Evolutionary conservation across 768 basidiomycete genomes (phyloP).

Genomic region (Tulasnella sp.): DNA sequence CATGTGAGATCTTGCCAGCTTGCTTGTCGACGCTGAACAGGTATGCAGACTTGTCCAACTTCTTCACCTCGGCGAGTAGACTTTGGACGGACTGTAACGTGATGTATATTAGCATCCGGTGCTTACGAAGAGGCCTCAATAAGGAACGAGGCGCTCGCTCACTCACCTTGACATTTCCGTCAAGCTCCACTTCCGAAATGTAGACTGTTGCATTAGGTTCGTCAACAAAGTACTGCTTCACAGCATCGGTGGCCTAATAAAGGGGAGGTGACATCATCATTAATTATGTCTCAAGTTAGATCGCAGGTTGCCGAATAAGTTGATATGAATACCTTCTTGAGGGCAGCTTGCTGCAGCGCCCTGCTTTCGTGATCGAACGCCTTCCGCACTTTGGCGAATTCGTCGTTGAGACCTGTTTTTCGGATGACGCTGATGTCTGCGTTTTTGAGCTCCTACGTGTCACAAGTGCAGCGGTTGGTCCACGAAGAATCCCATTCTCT

Average conservation of each 20-base stretch:
- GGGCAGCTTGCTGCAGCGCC: slow-evolving; percentile 63
- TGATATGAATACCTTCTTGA: slow-evolving; percentile 62
- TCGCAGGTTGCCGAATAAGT: background rate
- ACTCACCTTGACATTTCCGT: slow-evolving; percentile 75
- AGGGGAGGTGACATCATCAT: background rate
- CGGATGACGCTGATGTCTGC: slow-evolving; percentile 78
- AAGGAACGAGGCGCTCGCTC: background rate
- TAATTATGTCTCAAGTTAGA: background rate
- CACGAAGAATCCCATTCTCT: background rate
- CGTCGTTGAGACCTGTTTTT: slow-evolving; percentile 72
- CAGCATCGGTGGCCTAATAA: slow-evolving; percentile 53
- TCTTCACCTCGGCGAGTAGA: slow-evolving; percentile 66
- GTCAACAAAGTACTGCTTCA: slow-evolving; percentile 66
- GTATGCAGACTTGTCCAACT: slow-evolving; percentile 74
- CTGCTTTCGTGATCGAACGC: slow-evolving; percentile 77
- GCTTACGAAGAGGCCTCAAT: too few relatives aligned
- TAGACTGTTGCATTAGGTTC: slow-evolving; percentile 61
- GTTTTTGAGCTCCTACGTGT: slow-evolving; percentile 72
- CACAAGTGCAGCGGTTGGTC: background rate
- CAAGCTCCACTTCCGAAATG: slow-evolving; percentile 60
- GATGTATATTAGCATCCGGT: background rate
- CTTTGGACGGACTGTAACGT: slow-evolving; percentile 57
- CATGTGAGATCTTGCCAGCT: slow-evolving; percentile 70
- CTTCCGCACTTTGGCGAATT: slow-evolving; percentile 59
- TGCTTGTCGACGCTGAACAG: slow-evolving; percentile 70